Conservation (phyloP, 192 early-diverging fungal species). For the Geranomyces michiganensis region DNA sequence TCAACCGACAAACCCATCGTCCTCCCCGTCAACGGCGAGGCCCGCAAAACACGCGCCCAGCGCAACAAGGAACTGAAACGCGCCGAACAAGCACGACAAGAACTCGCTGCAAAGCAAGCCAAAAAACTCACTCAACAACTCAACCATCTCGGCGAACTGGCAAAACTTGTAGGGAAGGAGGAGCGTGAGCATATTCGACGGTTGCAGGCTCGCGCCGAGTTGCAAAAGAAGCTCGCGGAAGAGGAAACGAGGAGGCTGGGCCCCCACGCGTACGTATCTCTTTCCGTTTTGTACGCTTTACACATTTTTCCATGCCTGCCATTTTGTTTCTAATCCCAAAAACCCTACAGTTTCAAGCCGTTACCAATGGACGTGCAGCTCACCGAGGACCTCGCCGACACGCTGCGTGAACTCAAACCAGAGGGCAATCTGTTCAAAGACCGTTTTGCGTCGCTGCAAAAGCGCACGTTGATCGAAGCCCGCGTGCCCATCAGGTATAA, state of each 20-base stretch:
- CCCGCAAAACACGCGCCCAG: constrained; percentile 39
- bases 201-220: constrained; percentile 22
- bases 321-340: background rate
- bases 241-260: constrained; percentile 34
- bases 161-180: constrained; percentile 39
- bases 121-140: constrained; percentile 33
- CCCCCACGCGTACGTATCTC: constrained; percentile 30
- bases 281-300: background rate
- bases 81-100: constrained; percentile 23
- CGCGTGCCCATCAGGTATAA: constrained; percentile 49
- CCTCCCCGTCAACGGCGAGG: background rate
- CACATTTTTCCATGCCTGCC: too few species aligned
- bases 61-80: constrained; percentile 32
- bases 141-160: constrained; percentile 22
- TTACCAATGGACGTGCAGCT: constrained; percentile 50
- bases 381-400: constrained; percentile 53
- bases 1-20: background rate
- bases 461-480: constrained; percentile 54
- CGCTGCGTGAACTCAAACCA: constrained; percentile 49
- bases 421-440: constrained; percentile 60
- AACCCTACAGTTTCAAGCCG: constrained; percentile 33
- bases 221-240: constrained; percentile 10
- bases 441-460: constrained; percentile 53
- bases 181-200: constrained; percentile 13
- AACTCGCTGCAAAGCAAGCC: constrained; percentile 26